Percentiles rank a stretch among this genome's conserved stretches.
Evolutionary conservation across 2,329 filamentous ascomycete species (phyloP).

Genomic region (Talaromyces sp.): DNA sequence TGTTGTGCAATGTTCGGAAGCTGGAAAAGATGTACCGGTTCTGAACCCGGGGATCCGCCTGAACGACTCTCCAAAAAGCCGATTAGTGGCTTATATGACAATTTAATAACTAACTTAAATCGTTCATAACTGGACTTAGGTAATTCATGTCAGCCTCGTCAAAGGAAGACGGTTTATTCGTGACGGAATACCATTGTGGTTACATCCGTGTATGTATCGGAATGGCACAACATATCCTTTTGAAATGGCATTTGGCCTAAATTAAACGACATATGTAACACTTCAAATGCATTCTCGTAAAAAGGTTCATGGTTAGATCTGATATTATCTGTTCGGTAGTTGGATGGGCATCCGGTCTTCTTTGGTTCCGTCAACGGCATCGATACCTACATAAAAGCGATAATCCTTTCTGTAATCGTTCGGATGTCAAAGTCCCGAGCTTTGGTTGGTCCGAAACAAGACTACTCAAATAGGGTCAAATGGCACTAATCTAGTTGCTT

Average conservation of each 20-base stretch:
- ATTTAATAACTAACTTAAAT: not conserved
- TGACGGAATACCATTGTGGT: not conserved
- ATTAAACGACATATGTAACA: not conserved
- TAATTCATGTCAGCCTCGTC: not conserved
- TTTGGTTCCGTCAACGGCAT: not conserved
- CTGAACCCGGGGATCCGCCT: not conserved
- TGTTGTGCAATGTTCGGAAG: not conserved
- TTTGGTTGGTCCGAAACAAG: too few species aligned
- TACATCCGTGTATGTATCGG: not conserved
- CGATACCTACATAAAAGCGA: not conserved
- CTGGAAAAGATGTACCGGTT: not conserved
- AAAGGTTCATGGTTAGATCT: not conserved
- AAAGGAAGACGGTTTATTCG: not conserved
- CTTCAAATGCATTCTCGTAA: too few species aligned
- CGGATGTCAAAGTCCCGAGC: too few species aligned
- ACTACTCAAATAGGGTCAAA: too few species aligned
- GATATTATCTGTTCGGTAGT: not conserved
- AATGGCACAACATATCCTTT: not conserved
- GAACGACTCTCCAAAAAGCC: not conserved
- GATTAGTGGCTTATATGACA: not conserved
- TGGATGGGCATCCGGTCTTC: not conserved
- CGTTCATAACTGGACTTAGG: not conserved
- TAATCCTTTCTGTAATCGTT: too few species aligned
- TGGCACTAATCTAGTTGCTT: too few species aligned
- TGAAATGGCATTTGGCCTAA: not conserved